Conservation (phyloP, 768 basidiomycete species). For the Psilocybe subaeruginosa region DNA sequence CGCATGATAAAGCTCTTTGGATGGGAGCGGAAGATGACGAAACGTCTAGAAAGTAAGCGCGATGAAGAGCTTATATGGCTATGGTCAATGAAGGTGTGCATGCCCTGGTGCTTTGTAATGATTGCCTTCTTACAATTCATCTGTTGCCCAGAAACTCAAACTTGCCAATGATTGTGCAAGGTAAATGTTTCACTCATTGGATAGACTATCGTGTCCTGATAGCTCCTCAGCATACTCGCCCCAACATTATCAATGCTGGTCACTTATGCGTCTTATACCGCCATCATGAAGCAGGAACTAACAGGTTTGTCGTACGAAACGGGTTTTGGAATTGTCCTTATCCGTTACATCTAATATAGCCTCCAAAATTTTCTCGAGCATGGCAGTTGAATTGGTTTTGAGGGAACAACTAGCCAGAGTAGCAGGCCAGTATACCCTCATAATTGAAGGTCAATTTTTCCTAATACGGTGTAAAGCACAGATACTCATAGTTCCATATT, state of each 20-base stretch:
- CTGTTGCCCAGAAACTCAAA: not conserved
- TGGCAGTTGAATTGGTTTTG: conserved; percentile 65
- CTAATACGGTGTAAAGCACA: not conserved
- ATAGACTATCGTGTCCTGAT: not conserved
- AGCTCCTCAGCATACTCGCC: not conserved
- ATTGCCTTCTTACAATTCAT: not conserved
- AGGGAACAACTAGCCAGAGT: conserved; percentile 48
- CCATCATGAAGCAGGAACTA: conserved; percentile 44
- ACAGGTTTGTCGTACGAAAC: conserved; percentile 22
- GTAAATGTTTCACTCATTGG: conserved; percentile 31
- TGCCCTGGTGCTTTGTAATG: not conserved
- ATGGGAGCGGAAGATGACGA: conserved; percentile 61
- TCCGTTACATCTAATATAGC: conserved; percentile 29
- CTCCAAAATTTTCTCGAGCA: conserved; percentile 55
- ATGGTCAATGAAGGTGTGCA: conserved; percentile 16
- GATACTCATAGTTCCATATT: not conserved
- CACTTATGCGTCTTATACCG: conserved; percentile 61
- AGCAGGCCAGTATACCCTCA: conserved; percentile 26
- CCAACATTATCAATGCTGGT: conserved; percentile 69
- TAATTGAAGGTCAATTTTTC: conserved; percentile 30
- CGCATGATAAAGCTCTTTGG: conserved; percentile 78
- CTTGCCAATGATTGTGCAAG: conserved; percentile 31
- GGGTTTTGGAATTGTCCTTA: not conserved
- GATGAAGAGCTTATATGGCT: conserved; percentile 57
- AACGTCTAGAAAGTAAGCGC: conserved; percentile 56